Evolutionary conservation across 2,329 filamentous ascomycete genomes (phyloP), one percentile per base, ranked within the genome.

Genomic region (Geosmithia putterillii): DNA sequence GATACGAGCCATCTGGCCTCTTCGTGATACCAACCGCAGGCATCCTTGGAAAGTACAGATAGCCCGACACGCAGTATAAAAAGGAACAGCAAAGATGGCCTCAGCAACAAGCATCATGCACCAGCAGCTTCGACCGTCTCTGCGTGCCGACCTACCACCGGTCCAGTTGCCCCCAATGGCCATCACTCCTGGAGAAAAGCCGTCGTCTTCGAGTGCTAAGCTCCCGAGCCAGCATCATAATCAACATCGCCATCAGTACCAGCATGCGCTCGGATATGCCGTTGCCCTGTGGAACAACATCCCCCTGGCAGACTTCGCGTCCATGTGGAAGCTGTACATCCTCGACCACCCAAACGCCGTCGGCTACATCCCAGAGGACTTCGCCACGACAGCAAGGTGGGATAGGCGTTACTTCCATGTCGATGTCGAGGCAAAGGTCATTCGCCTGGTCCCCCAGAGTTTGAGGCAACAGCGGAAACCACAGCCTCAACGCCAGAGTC

Each of bases 281-380:
- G 35, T 43, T 23, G 10, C 22, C 6, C 12, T 12, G 19, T 43
- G 42, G 42, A 34, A 43, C 42, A 43, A 43, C 35, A 22, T 43
- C 42, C 14, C 15, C 22, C 8, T 18, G 10, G 35, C 17, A 12
- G 22, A 34, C 15, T 18, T 43, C 17, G 23, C 15, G 7, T 39
- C 34, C 15, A 18, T 20, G 19, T 43, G 42, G 42, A 38, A 38
- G 23, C 19, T 43, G 22, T 25, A 28, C 35, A 20, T 43, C 22
- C 22, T 39, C n/a, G 35, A 38, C 20, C 20, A 28, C 17, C 22
- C 23, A 4, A 12, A 28, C 23, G 17, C 35, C 22, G 37, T 43
- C 14, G 42, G 42, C 37, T 43, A 38, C 23, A 43, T 43, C 15
- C 42, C 37, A 7, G 42, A 39, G 10, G 15, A 10, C 15, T 39